Evolutionary conservation across 257 asterid species (phyloP), one percentile per base, ranked within the genome.

Genomic region (Ehretia macrophylla): DNA sequence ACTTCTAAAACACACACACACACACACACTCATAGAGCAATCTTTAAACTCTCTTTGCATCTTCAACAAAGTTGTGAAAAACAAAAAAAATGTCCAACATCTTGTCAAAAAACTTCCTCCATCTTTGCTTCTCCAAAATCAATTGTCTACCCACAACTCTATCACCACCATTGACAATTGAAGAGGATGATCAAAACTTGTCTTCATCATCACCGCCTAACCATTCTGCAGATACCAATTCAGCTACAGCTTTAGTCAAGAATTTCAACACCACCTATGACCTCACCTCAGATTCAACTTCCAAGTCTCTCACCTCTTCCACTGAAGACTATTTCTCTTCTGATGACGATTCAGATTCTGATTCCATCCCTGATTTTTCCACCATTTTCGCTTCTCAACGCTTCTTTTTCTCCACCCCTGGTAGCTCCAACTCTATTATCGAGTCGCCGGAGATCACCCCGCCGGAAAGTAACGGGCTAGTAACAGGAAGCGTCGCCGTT

Each of bases 401-500:
- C 51, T 90, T 90, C 84, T 90, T 90, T 76, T 75, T 84, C 68
- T 68, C 95, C 53, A 75, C 92, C 22, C 97, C 97, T 0, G 97
- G 97, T 9, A 68, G 55, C 67, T 82, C 97, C 10, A 89, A 84
- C 67, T 86, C 95, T 68, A 89, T 89, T 56, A 14, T 79, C 45
- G 85, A 80, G 39, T 75, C 68, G 44, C 67, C 58, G 39, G 60
- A 17, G 1, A 10, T 17, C 8, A 45, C 20, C 4, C 74, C 60
- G 3, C 64, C 40, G 17, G 64, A 49, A 0, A 6, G 55, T 5
- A 39, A 46, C 21, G 47, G 51, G 9, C 69, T 62, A 21, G 76
- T 86, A 3, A 47, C 50, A 11, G 94, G 84, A 46, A 81, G 95
- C 19, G 79, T 86, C 0, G 95, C 95, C 0, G 69, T 89, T 13